Evolutionary conservation across 176 grass and related monocot species (phyloP).

Genomic region (Avena insularis): DNA sequence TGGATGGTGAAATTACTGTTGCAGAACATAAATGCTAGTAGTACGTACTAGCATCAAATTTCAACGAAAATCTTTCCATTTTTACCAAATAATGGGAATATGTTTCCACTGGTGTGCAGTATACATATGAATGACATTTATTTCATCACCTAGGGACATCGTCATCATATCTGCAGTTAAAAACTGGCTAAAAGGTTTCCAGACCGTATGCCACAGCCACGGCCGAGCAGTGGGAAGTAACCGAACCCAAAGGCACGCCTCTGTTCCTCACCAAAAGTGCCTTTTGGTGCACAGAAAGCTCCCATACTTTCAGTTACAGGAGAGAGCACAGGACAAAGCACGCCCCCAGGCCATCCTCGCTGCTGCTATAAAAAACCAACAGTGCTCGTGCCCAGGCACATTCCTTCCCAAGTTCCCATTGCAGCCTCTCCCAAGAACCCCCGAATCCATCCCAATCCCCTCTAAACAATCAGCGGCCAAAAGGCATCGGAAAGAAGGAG

Average conservation of each 20-base stretch:
- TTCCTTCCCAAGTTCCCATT: conserved; percentile 2
- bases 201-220: not conserved
- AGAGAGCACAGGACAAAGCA: conserved; percentile 7
- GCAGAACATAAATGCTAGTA: not conserved
- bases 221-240: not conserved
- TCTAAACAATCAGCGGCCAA: not conserved
- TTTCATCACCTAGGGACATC: not conserved
- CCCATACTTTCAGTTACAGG: conserved; percentile 46
- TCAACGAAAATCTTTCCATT: not conserved
- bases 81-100: not conserved
- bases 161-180: conserved; percentile 4
- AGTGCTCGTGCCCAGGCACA: conserved; percentile 28
- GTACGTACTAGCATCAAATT: not conserved
- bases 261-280: conserved; percentile 37
- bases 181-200: not conserved
- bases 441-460: conserved; percentile 4
- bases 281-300: conserved; percentile 52
- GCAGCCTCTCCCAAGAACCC: not conserved
- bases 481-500: not conserved
- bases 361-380: conserved; percentile 42
- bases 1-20: not conserved
- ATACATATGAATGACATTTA: not conserved
- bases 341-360: not conserved
- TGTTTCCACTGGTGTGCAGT: not conserved
- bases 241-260: conserved; percentile 33